Base-by-base conservation (phyloP, 495 filamentous ascomycete species). In the Penicillium subrubescens region DNA sequence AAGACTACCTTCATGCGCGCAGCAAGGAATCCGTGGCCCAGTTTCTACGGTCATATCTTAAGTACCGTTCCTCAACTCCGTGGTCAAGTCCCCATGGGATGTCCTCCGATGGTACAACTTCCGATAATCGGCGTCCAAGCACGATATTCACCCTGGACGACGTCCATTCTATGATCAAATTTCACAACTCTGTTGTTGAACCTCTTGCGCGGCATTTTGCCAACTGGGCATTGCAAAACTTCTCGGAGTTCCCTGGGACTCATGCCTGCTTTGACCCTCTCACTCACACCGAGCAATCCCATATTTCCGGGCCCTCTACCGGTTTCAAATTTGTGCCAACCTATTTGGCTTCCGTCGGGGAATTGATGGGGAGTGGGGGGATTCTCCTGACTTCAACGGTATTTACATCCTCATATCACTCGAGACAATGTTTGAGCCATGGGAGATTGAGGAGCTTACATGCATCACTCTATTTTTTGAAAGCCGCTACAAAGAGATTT, bases 321-420 rank as follows among this genome's bases (percentile, higher is more conserved):
- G 75, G 55, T 68, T 64, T 53, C 63, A 75, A n/a, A 53, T 71
- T 17, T 71, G 63, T 62, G 64, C 67, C 46, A 72, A 75, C 48
- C 57, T 74, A 11, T 74, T 73, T 34, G 73, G 73, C 17, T 10
- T 6, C 1, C 39, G 33, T 35, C 33, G 8, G 33, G 33, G 33
- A 41, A 14, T 41, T 12, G 37, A 33, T 8, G 35, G 1, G 35
- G 14, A n/a, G n/a, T n/a, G n/a, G 12, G 35, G 52, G 52, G 10
- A 17, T 10, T 2, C n/a, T 27, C 25, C 25, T n/a, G 41, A 44
- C 31, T 39, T 35, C 0, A 17, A 33, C 0, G 7, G 8, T 2
- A 8, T n/a, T 10, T 12, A 60, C 29, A 50, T 55, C n/a, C 57
- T 69, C 1, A 8, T 8, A 8, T 55, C 59, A 52, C 41, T 67